Percentiles rank a stretch among this genome's conserved stretches.
Conservation (phyloP, 768 basidiomycete genomes). For the Tulasnella sp. region DNA sequence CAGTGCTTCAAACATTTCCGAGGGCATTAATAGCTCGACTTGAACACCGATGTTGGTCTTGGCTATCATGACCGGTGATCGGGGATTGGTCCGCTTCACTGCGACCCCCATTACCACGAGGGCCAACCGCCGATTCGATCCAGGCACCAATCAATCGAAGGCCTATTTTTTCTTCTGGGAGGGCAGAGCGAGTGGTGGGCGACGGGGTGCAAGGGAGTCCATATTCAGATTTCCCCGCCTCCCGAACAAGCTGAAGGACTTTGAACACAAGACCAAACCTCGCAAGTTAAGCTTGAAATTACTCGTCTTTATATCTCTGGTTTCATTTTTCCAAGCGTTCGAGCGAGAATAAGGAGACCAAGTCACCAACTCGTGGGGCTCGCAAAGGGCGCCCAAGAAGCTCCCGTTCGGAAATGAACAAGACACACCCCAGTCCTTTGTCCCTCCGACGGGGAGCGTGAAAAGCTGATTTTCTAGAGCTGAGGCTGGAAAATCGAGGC, state of each 20-base stretch:
- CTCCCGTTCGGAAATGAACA: not conserved
- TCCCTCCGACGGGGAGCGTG: too few relatives aligned
- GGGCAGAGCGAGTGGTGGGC: not conserved
- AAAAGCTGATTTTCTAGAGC: too few relatives aligned
- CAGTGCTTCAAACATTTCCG: not conserved
- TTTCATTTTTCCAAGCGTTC: not conserved
- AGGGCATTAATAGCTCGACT: not conserved
- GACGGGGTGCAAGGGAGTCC: not conserved
- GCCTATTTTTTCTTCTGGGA: not conserved
- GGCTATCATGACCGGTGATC: too few relatives aligned
- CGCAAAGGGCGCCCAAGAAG: not conserved
- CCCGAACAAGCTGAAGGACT: too few relatives aligned
- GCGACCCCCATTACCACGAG: not conserved
- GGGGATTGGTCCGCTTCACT: too few relatives aligned
- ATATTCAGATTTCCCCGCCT: too few relatives aligned
- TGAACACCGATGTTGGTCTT: not conserved
- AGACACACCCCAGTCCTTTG: not conserved
- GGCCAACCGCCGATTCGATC: not conserved
- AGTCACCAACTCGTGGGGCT: not conserved
- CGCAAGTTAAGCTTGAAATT: not conserved
- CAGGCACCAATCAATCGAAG: not conserved
- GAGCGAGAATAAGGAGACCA: not conserved
- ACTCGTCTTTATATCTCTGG: not conserved
- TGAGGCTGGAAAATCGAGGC: too few relatives aligned
- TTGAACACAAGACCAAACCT: not conserved